Conservation (phyloP, 2,329 filamentous ascomycete species). For the Diaporthe citrichinensis region DNA sequence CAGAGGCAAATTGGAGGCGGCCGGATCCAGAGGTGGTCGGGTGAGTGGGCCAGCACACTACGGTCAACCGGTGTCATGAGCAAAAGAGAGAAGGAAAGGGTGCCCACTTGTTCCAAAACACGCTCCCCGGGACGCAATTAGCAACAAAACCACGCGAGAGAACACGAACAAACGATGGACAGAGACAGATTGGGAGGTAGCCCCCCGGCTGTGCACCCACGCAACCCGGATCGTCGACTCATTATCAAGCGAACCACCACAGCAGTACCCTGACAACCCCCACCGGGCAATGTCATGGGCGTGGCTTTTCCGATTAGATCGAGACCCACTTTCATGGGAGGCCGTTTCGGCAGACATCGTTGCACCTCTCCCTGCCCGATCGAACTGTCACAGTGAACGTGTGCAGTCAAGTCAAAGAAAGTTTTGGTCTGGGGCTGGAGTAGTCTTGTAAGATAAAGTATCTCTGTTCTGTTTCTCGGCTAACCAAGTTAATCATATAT, state of each 20-base stretch:
- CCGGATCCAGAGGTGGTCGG: background rate
- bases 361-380: background rate
- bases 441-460: background rate
- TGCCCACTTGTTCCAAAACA: conserved; percentile 30
- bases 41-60: background rate
- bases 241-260: conserved; percentile 11
- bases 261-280: conserved; percentile 2
- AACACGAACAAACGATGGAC: background rate
- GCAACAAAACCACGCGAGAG: conserved; percentile 10
- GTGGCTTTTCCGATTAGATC: conserved; percentile 24
- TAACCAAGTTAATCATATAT: background rate
- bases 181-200: background rate
- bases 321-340: conserved; percentile 29
- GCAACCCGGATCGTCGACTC: conserved; percentile 27
- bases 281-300: conserved; percentile 17
- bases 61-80: background rate
- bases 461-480: conserved; percentile 14
- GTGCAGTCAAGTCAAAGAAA: background rate
- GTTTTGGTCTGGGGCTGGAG: background rate
- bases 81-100: background rate
- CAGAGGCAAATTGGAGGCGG: conserved; percentile 21
- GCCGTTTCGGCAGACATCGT: conserved; percentile 11
- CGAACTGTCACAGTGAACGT: background rate
- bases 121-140: background rate
- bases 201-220: conserved; percentile 7